Conservation (phyloP, 2,329 filamentous ascomycete species). For the Chalaropsis thielavioides region DNA sequence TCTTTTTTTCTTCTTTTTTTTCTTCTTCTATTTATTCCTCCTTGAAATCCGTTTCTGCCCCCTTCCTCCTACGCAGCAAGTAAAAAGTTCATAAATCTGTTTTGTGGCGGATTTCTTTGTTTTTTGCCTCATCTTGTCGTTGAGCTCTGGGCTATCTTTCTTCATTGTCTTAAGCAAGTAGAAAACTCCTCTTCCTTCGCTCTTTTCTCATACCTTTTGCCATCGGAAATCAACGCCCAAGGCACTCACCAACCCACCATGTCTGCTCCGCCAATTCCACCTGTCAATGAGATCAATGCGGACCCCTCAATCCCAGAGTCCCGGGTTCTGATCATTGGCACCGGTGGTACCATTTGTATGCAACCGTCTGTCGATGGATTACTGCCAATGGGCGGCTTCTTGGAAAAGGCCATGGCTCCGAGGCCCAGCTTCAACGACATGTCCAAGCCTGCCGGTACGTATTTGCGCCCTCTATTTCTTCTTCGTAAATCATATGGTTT, state of each 20-base stretch:
- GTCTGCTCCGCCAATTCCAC: conserved; percentile 16
- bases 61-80: neutral
- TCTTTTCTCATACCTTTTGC: neutral
- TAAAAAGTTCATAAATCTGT: neutral
- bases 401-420: conserved; percentile 68
- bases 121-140: conserved; percentile 1
- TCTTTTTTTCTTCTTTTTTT: neutral
- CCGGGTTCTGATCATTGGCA: conserved; percentile 78
- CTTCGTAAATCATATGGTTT: neutral
- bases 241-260: neutral
- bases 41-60: neutral
- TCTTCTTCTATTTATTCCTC: conserved; percentile 4
- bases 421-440: conserved; percentile 73
- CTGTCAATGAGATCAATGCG: conserved; percentile 19
- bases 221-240: neutral
- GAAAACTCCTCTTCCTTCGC: neutral
- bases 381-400: conserved; percentile 64
- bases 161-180: neutral
- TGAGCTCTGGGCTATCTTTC: neutral
- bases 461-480: neutral
- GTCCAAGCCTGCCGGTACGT: conserved; percentile 24
- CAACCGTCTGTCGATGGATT: conserved; percentile 65
- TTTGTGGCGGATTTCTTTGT: neutral
- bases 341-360: conserved; percentile 86
- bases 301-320: conserved; percentile 46